A percentile compares a stretch with the other conserved stretches of the same genome.
phyloP scores from a whole-genome alignment of 1,284 basidiomycete species.

The Mycena citricolor region DNA sequence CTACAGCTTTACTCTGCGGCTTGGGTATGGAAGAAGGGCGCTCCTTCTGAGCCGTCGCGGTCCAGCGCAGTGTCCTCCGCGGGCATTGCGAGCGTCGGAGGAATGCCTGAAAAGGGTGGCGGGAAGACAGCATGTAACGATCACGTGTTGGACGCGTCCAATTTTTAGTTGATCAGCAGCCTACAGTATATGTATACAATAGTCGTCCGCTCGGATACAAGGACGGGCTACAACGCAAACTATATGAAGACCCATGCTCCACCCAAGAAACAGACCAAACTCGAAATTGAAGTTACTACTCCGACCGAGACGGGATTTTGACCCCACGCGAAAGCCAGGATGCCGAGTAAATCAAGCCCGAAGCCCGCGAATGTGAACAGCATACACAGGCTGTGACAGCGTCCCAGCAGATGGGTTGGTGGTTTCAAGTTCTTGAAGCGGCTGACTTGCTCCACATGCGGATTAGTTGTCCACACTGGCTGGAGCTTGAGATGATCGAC shows the following conservation, averaged over 20 bases:
- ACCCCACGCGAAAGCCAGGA: slow-evolving; percentile 52
- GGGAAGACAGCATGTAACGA: slow-evolving; percentile 16
- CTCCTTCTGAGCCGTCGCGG: slow-evolving; percentile 10
- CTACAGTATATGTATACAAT: too few species aligned
- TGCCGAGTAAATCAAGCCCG: slow-evolving; percentile 47
- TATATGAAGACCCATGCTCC: slow-evolving; percentile 15
- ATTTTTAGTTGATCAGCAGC: too few species aligned
- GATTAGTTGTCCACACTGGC: slow-evolving; percentile 40
- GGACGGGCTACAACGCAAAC: too few species aligned
- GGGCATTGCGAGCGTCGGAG: slow-evolving; percentile 15
- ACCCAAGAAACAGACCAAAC: slow-evolving; percentile 1
- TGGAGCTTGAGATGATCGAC: slow-evolving; percentile 16
- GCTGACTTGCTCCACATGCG: slow-evolving; percentile 47
- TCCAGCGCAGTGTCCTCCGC: slow-evolving; percentile 13
- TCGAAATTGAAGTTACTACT: slow-evolving; percentile 11
- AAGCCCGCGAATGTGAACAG: slow-evolving; percentile 51
- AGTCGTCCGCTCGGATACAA: too few species aligned
- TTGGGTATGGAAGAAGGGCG: not conserved
- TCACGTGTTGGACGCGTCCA: too few species aligned
- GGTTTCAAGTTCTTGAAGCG: slow-evolving; percentile 37
- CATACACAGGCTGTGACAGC: slow-evolving; percentile 51
- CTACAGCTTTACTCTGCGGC: slow-evolving; percentile 8
- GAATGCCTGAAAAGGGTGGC: slow-evolving; percentile 9
- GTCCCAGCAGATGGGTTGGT: slow-evolving; percentile 48
- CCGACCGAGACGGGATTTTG: slow-evolving; percentile 33